Evolutionary conservation across 768 basidiomycete species (phyloP), one percentile per base, ranked within the genome.

Genomic region (Rhizopogon salebrosus): DNA sequence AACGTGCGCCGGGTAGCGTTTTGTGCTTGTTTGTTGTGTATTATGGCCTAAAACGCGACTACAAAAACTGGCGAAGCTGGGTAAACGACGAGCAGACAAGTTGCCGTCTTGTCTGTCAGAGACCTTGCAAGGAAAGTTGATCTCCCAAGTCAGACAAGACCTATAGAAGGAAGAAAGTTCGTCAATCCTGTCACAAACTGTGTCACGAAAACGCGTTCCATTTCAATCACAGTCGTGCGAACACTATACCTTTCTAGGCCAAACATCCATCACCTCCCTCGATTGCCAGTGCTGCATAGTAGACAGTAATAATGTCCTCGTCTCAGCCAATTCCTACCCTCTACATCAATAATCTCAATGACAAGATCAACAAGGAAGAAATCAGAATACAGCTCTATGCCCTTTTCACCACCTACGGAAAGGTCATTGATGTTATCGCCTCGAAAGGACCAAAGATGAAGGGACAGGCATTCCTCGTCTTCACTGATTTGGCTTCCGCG

Each of bases 401-500:
- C 24, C 81, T 98, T 45, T 98, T 98, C 75, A 87, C 88, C 7
- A 89, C 94, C 40, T 90, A 97, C 72, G 95, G 95, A 67, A 89
- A 85, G 67, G 76, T 98, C 53, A 82, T 98, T 75, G 95, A 98
- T 68, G 84, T 98, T 54, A 81, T 98, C 53, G 94, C 95, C 22
- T 84, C 87, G 23, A 94, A 95, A 70, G 82, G 77, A 65, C 73
- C 81, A 54, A 89, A 85, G 70, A 92, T 90, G 85, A 82, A 87
- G 58, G 95, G 94, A 20, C 94, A 97, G 70, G 95, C 95, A 1
- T 98, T 97, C 71, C 85, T 98, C 64, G 93, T 95, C 62, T 98
- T 97, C 72, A 80, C 83, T 48, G 95, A 98, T 72, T 84, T 95
- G 46, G 82, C 90, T 9, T 83, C 85, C 50, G 92, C 93, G 53